Conservation (phyloP, 108 stramenopile species). For the Skeletonema menzelii region DNA sequence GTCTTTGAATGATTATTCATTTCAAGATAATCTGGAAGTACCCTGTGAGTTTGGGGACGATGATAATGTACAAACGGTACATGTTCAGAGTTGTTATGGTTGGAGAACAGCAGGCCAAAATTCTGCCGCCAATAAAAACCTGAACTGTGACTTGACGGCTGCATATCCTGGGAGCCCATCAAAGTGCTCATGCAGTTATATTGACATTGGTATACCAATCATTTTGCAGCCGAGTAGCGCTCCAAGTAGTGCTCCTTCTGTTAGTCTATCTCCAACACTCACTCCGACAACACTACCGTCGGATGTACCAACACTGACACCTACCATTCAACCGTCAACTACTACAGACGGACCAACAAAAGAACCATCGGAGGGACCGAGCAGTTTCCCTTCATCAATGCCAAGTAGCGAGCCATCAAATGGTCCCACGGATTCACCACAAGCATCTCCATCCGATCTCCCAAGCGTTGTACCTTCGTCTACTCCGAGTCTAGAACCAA, state of each 20-base stretch:
- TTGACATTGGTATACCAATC: slow-evolving; percentile 4
- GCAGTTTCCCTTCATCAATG: too few species aligned
- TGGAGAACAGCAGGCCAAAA: slow-evolving; percentile 9
- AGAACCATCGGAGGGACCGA: too few species aligned
- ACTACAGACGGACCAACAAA: too few species aligned
- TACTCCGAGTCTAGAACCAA: too few species aligned
- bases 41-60: slow-evolving; percentile 9
- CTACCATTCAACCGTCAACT: background rate
- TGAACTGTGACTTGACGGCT: background rate
- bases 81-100: slow-evolving; percentile 4
- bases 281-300: background rate
- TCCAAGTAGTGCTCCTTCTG: background rate
- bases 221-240: background rate
- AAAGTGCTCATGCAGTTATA: slow-evolving; percentile 1
- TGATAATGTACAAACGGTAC: background rate
- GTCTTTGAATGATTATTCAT: slow-evolving; percentile 2
- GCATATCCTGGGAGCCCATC: background rate
- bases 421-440: too few species aligned
- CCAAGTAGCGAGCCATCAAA: too few species aligned
- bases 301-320: background rate
- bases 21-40: slow-evolving; percentile 12
- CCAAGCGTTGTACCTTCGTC: too few species aligned
- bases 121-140: background rate
- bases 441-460: too few species aligned
- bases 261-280: background rate